Conservation (phyloP, 169 alveolate genomes). For the Babesia ovis region DNA sequence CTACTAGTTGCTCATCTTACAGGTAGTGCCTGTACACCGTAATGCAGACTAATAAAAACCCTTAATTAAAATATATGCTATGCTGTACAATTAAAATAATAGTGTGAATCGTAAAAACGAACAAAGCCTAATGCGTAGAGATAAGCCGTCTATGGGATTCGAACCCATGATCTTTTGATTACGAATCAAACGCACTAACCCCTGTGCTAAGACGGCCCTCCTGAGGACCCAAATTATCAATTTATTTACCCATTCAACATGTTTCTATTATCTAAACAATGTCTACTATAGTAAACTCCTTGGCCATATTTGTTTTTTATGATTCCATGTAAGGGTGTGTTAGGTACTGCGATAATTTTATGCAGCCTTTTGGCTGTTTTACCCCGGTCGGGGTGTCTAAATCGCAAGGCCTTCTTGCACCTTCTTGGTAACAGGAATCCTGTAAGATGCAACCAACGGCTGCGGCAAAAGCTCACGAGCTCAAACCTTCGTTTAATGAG, state of each 20-base stretch:
- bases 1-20: no score
- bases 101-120: not conserved
- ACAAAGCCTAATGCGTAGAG: no score
- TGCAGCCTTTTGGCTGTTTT: constrained; percentile 3
- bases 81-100: no score
- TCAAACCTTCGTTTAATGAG: not conserved
- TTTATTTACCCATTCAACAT: not conserved
- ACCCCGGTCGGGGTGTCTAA: not conserved
- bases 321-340: constrained; percentile 28
- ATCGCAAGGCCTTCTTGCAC: constrained; percentile 1
- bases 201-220: constrained; percentile 83
- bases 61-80: no score
- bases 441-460: not conserved
- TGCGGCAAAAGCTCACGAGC: not conserved
- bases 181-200: constrained; percentile 87
- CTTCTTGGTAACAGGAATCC: not conserved
- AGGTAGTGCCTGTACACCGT: no score
- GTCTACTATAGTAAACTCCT: not conserved
- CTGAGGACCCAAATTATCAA: not conserved
- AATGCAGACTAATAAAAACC: no score
- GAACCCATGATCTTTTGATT: constrained; percentile 87
- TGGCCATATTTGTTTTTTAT: constrained; percentile 2
- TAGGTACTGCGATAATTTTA: not conserved
- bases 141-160: constrained; percentile 84
- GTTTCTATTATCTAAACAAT: not conserved